Percentiles rank a stretch among this genome's conserved stretches.
These are phyloP conservation scores for Isabelozyma pseudorhagii DNA, from an alignment of 805 yeast genomes.

Conservation along the genomic window DNA sequence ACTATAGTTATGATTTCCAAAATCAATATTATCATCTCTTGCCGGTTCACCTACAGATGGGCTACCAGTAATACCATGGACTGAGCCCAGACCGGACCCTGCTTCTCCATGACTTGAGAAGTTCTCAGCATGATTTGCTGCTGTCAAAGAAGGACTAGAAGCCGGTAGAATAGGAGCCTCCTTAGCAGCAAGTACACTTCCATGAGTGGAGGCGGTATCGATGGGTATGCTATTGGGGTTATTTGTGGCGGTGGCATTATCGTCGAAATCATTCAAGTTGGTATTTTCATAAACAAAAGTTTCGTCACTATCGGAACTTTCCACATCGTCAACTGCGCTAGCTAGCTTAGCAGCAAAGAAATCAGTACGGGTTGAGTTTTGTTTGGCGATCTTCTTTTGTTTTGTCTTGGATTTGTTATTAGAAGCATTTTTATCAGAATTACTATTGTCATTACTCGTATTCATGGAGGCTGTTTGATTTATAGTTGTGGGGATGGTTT, in stretches of 20 bases:
- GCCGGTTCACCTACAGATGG: background rate
- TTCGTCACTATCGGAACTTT: slow-evolving; percentile 86
- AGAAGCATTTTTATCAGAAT: slow-evolving; percentile 1
- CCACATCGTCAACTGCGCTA: slow-evolving; percentile 88
- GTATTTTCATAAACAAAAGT: slow-evolving; percentile 86
- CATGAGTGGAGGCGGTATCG: slow-evolving; percentile 2
- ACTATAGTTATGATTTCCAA: background rate
- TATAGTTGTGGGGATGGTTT: background rate
- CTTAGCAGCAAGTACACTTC: slow-evolving; percentile 1
- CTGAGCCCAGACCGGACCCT: background rate
- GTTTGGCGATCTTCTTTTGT: slow-evolving; percentile 34
- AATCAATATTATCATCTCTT: background rate
- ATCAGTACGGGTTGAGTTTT: slow-evolving; percentile 77
- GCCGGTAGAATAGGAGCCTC: slow-evolving; percentile 6
- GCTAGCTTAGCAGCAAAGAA: slow-evolving; percentile 94
- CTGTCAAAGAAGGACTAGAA: background rate
- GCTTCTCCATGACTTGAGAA: slow-evolving; percentile 1
- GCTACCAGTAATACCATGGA: background rate
- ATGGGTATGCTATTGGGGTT: slow-evolving; percentile 1
- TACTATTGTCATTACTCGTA: background rate
- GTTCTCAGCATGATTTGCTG: background rate
- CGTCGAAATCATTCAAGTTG: slow-evolving; percentile 23
- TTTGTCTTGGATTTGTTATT: slow-evolving; percentile 16
- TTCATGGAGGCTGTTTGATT: background rate
- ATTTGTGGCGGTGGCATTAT: slow-evolving; percentile 2